Evolutionary conservation across 2,329 filamentous ascomycete species (phyloP).

Genomic region (Pseudogymnoascus sp.): DNA sequence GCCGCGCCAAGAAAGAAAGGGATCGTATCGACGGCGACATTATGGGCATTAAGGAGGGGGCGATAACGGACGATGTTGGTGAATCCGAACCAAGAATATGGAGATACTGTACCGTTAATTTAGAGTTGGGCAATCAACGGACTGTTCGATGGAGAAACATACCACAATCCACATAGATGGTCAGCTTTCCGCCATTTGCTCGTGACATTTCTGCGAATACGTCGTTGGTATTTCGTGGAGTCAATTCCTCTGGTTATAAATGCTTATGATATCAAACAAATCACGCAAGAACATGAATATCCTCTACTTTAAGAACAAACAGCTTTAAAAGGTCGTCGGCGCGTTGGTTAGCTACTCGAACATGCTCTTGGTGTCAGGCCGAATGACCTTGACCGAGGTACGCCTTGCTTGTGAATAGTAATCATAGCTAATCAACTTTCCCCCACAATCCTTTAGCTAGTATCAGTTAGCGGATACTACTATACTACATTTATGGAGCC

Average conservation of each 20-base stretch:
- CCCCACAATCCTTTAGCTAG: background rate
- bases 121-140: background rate
- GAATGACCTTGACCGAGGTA: background rate
- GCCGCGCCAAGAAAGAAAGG: constrained; percentile 18
- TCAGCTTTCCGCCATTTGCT: constrained; percentile 5
- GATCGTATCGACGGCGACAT: constrained; percentile 16
- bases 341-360: background rate
- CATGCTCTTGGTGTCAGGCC: background rate
- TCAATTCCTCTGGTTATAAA: background rate
- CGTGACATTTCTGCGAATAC: background rate
- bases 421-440: background rate
- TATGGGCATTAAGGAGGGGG: constrained; percentile 13
- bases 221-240: background rate
- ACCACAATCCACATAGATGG: constrained; percentile 18
- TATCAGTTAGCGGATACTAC: background rate
- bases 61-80: constrained; percentile 14
- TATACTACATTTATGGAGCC: background rate
- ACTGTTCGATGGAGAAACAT: background rate
- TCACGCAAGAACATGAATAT: background rate
- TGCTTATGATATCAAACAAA: background rate
- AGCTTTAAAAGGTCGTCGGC: background rate
- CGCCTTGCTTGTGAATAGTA: background rate
- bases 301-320: background rate
- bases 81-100: constrained; percentile 19
- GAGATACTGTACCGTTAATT: constrained; percentile 13